Evolutionary conservation across 805 yeast species (phyloP), one percentile per base, ranked within the genome.

Genomic region (Maudiozyma serrabonitensis): DNA sequence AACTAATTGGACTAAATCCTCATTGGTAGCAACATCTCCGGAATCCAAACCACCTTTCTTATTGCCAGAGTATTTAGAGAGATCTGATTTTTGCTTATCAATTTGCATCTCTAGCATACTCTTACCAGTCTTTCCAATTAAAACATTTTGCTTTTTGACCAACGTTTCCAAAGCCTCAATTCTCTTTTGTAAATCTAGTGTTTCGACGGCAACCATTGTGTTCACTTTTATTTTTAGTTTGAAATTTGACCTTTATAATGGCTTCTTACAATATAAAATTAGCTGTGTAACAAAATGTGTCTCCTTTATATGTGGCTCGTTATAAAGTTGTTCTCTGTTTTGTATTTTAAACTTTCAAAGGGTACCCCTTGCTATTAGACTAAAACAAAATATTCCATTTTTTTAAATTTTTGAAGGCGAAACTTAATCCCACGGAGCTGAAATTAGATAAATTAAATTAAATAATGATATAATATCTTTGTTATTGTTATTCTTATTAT

Each of bases 1-100:
- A 13, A 89, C 97, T 43, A 90, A 72, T 61, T 87, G 91, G 3
- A 85, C 85, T 12, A 90, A 69, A 61, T 91, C 98, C 50, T 86
- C 95, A 56, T 87, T 84, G 3, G 91, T 80, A 37, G 82, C 87
- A 54, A 75, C 82, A 54, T 83, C 87, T 3, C 75, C 63, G 1
- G 79, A 62, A 51, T 79, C 83, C 4, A 57, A 46, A 6, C 46
- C 42, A 47, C 50, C 23, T 26, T 47, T 50, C 18, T 50, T 16
- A 16, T 52, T 25, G 48, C 66, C 56, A 12, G 49, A 47, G 25
- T 11, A 39, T 7, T 19, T 16, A 8, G 58, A 55, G 47, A 75
- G 64, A 40, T 69, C 69, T 50, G 67, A 52, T 50, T 67, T 79
- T 64, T 75, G 82, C 63, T 64, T 72, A 48, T 68, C 68, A 19